Evolutionary conservation across 208 protist species (phyloP).

Genomic region (Leptomonas seymouri): DNA sequence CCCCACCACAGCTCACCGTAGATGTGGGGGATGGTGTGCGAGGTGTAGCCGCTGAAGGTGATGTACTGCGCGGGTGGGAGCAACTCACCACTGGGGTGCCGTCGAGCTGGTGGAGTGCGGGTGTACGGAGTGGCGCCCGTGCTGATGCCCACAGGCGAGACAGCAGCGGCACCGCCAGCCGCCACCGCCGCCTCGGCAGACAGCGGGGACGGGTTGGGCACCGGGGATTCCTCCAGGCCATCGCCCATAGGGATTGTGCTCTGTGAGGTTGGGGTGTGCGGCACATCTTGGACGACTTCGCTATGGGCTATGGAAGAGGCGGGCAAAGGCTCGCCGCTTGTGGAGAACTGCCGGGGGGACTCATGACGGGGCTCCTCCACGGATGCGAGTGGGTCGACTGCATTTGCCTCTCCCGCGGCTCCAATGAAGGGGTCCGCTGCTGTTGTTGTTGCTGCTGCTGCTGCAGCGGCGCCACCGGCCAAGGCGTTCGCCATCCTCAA

Average conservation of each 20-base stretch:
- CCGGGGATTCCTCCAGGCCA: background rate
- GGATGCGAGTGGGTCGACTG: background rate
- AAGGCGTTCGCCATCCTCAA: background rate
- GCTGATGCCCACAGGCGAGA: background rate
- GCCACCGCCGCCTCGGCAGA: background rate
- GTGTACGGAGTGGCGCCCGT: background rate
- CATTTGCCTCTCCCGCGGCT: background rate
- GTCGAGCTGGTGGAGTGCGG: background rate
- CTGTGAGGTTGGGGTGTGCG: background rate
- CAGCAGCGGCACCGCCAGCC: background rate
- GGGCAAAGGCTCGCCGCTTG: constrained; percentile 1
- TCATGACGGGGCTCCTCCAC: background rate
- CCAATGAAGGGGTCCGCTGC: too few relatives aligned
- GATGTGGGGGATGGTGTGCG: constrained; percentile 63
- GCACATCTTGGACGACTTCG: background rate
- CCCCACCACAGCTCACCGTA: constrained; percentile 86
- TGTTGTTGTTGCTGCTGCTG: background rate
- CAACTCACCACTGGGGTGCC: constrained; percentile 13
- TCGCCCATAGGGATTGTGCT: background rate
- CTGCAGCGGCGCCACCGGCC: background rate
- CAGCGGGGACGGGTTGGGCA: background rate
- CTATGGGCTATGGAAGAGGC: background rate
- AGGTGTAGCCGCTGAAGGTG: constrained; percentile 81
- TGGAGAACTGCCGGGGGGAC: constrained; percentile 20
- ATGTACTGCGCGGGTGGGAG: constrained; percentile 39